Percentiles rank a stretch among this genome's conserved stretches.
Evolutionary conservation across 805 yeast genomes (phyloP).

Genomic region (Kuraishia molischiana): DNA sequence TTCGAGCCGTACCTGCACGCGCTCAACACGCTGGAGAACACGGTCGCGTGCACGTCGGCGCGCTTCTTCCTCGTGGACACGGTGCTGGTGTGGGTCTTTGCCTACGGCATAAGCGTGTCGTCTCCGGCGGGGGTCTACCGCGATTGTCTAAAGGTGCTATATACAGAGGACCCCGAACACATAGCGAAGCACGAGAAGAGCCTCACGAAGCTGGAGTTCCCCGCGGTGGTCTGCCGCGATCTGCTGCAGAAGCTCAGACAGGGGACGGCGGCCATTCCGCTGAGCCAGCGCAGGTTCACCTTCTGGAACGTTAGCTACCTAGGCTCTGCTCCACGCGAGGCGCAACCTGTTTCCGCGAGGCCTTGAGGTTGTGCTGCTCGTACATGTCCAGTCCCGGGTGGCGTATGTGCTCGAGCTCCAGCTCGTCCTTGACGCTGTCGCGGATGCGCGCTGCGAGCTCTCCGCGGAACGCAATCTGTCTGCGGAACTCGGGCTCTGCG

Average conservation of each 20-base stretch:
- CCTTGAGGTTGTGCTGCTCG: constrained; percentile 42
- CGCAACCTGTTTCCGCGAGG: constrained; percentile 82
- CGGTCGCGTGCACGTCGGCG: constrained; percentile 31
- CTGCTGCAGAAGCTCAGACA: constrained; percentile 17
- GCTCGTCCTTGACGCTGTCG: constrained; percentile 9
- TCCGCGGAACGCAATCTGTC: constrained; percentile 31
- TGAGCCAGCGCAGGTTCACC: constrained; percentile 8
- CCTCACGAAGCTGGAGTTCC: constrained; percentile 17
- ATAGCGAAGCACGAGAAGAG: constrained; percentile 16
- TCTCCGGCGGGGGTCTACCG: constrained; percentile 3
- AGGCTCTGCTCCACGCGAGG: constrained; percentile 33
- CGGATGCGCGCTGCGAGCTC: constrained; percentile 9
- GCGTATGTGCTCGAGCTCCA: constrained; percentile 13
- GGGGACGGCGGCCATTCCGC: constrained; percentile 26
- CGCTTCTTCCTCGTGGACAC: constrained; percentile 21
- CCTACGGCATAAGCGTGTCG: constrained; percentile 21
- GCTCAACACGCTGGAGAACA: constrained; percentile 28
- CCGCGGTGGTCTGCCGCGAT: constrained; percentile 19
- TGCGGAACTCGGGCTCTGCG: constrained; percentile 20
- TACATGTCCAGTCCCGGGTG: constrained; percentile 10
- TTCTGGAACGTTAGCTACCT: constrained; percentile 22
- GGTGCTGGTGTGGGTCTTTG: constrained; percentile 40
- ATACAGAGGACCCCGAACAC: constrained; percentile 19
- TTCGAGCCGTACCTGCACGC: constrained; percentile 27
- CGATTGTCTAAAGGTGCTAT: constrained; percentile 35